Evolutionary conservation across 192 early-diverging fungal species (phyloP), one percentile per base, ranked within the genome.

Genomic region (Phlyctochytrium bullatum): DNA sequence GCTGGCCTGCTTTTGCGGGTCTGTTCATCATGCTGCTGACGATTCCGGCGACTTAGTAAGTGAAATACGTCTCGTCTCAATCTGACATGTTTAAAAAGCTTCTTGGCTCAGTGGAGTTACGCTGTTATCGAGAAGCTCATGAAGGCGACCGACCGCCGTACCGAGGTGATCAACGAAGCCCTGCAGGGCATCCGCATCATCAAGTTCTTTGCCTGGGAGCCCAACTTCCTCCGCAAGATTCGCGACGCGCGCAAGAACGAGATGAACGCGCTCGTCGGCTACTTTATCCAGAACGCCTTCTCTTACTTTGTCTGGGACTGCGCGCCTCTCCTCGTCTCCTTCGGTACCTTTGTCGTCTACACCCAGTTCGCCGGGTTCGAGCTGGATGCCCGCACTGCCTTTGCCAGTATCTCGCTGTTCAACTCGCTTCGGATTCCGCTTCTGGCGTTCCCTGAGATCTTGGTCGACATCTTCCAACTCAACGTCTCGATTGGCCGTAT

Each of bases 311-410:
- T 80, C 33, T 76, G 75, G 66, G 40, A 51, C 36, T 34, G 64
- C 30, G 61, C 73, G 14, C 72, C 77, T 23, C 74, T 90, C 34
- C 50, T 88, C 52, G 86, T 88, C 3, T 80, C 87, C 0, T 76
- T 86, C 10, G 66, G 80, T 20, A 88, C 87, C 1, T 88, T 90
- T 75, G 57, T 74, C 3, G 76, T 79, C 59, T 84, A 80, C 62
- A 88, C 85, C 31, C 69, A 76, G 25, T 20, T 89, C 20, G 78
- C 80, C 2, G 82, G 81, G 23, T 66, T 78, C 12, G 78, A 80
- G 16, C 76, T 96, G 30, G 89, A 87, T 0, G 78, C 87, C 35
- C 77, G 83, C 58, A 67, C 88, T 29, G 89, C 92, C 0, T 91
- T 90, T 68, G 85, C 87, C 0, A 75, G 75, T 35, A 71, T 90